Conservation (phyloP, 139 green algal genomes). For the Coelastrella sp. region DNA sequence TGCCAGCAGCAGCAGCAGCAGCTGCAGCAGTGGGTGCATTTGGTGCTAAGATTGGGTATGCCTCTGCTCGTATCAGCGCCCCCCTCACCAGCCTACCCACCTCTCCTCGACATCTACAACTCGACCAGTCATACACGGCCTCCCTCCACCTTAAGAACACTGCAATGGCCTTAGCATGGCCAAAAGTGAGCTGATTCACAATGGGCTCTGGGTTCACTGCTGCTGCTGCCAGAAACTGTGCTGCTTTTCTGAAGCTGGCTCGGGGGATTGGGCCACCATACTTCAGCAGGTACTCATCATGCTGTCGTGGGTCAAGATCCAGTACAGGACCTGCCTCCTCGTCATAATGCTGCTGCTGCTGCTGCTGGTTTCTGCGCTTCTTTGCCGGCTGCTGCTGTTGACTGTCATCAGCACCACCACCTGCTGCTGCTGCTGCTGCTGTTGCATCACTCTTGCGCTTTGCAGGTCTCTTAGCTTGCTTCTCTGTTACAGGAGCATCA, state of each 20-base stretch:
- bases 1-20: not conserved
- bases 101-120: not conserved
- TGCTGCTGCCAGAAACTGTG: not conserved
- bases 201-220: not conserved
- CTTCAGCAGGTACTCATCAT: constrained; percentile 6
- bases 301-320: not conserved
- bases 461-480: not conserved
- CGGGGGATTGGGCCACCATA: not conserved
- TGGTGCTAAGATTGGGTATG: not conserved
- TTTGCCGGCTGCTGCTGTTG: constrained; percentile 11
- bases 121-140: not conserved
- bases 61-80: not conserved
- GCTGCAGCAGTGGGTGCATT: not conserved
- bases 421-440: not conserved
- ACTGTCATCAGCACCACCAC: not conserved
- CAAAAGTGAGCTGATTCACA: not conserved
- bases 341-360: not conserved
- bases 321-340: not conserved
- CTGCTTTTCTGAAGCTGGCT: not conserved
- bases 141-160: constrained; percentile 25
- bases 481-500: constrained; percentile 15
- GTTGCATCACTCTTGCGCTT: constrained; percentile 20
- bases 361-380: not conserved
- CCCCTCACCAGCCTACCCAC: not conserved
- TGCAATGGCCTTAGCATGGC: not conserved